These are phyloP conservation scores for Singerocomus rubriflavus DNA, from an alignment of 1,284 basidiomycete genomes.

Conservation along the genomic window DNA sequence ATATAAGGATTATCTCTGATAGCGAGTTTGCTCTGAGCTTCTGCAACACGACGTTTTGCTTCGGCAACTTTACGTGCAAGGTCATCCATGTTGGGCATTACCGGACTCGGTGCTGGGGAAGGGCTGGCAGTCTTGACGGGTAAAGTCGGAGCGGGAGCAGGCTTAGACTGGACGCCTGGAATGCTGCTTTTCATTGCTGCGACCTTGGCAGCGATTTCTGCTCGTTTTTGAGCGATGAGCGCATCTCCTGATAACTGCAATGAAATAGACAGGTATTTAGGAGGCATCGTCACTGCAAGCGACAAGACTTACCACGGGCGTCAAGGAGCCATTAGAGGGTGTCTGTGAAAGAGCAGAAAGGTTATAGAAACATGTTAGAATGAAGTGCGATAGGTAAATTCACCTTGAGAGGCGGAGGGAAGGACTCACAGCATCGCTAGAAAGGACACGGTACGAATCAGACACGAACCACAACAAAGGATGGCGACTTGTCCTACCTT, in stretches of 20 bases:
- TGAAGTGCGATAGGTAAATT: slow-evolving; percentile 51
- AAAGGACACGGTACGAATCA: slow-evolving; percentile 22
- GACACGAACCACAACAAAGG: slow-evolving; percentile 12
- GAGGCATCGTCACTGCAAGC: slow-evolving; percentile 2
- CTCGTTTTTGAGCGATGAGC: slow-evolving; percentile 75
- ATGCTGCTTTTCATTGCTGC: slow-evolving; percentile 68
- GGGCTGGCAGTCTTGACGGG: slow-evolving; percentile 37
- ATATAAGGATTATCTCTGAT: slow-evolving; percentile 82
- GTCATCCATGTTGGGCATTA: slow-evolving; percentile 57
- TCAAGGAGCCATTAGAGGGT: slow-evolving; percentile 43
- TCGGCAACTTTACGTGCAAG: slow-evolving; percentile 71
- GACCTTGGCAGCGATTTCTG: slow-evolving; percentile 82
- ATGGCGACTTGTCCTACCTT: slow-evolving; percentile 47
- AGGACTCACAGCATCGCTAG: slow-evolving; percentile 65
- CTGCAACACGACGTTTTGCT: slow-evolving; percentile 74
- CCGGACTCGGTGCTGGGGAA: slow-evolving; percentile 32
- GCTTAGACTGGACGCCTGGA: slow-evolving; percentile 27
- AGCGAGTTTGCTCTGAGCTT: slow-evolving; percentile 70
- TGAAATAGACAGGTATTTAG: neutral
- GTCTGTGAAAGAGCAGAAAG: slow-evolving; percentile 54
- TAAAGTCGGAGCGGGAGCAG: slow-evolving; percentile 23
- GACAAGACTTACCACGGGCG: slow-evolving; percentile 39
- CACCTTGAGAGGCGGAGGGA: slow-evolving; percentile 55
- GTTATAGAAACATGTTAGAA: slow-evolving; percentile 71
- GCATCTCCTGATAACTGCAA: slow-evolving; percentile 48